Percentiles rank a stretch among this genome's conserved stretches.
Conservation (phyloP, 192 early-diverging fungal genomes). For the Coemansia biformis region DNA sequence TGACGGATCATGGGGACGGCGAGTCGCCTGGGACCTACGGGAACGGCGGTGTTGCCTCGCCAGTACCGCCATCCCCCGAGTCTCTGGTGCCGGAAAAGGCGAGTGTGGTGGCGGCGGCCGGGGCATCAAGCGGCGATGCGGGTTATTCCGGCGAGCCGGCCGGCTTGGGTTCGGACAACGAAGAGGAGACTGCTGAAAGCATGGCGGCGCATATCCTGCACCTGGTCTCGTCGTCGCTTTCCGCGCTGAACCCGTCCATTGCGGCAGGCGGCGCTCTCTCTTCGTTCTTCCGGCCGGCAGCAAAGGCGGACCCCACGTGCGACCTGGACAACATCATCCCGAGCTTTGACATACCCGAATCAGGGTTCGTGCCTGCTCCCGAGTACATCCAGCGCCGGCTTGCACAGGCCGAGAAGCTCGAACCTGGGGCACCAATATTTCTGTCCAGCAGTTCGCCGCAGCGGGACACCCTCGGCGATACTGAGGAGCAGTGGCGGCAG, state of each 20-base stretch:
- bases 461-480: constrained; percentile 36
- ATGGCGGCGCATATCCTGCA: constrained; percentile 28
- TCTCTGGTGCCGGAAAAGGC: background rate
- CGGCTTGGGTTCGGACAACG: constrained; percentile 12
- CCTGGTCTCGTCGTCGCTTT: constrained; percentile 24
- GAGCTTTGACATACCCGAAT: constrained; percentile 37
- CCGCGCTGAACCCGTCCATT: constrained; percentile 19
- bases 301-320: constrained; percentile 32
- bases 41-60: background rate
- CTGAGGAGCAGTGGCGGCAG: constrained; percentile 38
- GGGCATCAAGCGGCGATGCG: background rate
- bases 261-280: constrained; percentile 31
- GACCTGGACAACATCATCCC: constrained; percentile 33
- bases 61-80: background rate
- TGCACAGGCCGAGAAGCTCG: constrained; percentile 13
- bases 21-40: background rate
- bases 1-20: background rate
- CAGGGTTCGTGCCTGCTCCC: constrained; percentile 15
- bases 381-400: constrained; percentile 19
- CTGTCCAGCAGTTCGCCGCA: constrained; percentile 15
- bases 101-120: background rate
- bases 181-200: constrained; percentile 32
- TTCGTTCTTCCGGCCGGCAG: constrained; percentile 29
- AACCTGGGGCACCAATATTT: constrained; percentile 39
- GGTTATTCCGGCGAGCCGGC: background rate